Evolutionary conservation across 805 yeast genomes (phyloP).

Genomic region (Candida qinlingensis): DNA sequence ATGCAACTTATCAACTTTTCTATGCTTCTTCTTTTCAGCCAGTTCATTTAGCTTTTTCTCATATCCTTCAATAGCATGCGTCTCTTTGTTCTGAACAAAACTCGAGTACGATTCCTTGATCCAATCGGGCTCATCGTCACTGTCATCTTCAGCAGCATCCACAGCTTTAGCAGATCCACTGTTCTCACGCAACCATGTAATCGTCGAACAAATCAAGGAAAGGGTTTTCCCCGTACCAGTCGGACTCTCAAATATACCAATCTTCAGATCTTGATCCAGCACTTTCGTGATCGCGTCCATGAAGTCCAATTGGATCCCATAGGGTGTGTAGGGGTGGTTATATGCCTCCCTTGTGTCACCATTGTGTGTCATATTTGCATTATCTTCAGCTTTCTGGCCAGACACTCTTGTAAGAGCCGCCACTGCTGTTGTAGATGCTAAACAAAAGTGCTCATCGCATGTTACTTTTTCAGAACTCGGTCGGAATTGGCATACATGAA

Average conservation of each 20-base stretch:
- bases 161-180: slow-evolving; percentile 11
- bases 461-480: too few relatives aligned
- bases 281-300: slow-evolving; percentile 73
- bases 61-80: slow-evolving; percentile 26
- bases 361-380: slow-evolving; percentile 5
- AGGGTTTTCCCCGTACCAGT: slow-evolving; percentile 94
- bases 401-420: too few relatives aligned
- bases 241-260: slow-evolving; percentile 87
- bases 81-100: slow-evolving; percentile 21
- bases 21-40: slow-evolving; percentile 14
- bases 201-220: slow-evolving; percentile 76
- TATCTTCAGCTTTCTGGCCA: neutral
- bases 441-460: too few relatives aligned
- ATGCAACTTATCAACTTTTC: slow-evolving; percentile 5
- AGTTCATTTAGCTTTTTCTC: slow-evolving; percentile 31
- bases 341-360: slow-evolving; percentile 26
- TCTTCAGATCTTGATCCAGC: slow-evolving; percentile 47
- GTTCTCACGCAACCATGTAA: slow-evolving; percentile 69
- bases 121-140: slow-evolving; percentile 69
- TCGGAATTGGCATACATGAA: too few relatives aligned
- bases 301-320: slow-evolving; percentile 67
- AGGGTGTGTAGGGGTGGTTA: slow-evolving; percentile 80
- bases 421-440: too few relatives aligned
- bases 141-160: slow-evolving; percentile 34
- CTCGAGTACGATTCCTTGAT: slow-evolving; percentile 38